Percentiles rank a stretch among this genome's conserved stretches.
These are phyloP conservation scores for Xylaria cubensis DNA, from an alignment of 495 filamentous ascomycete genomes.

Conservation along the genomic window DNA sequence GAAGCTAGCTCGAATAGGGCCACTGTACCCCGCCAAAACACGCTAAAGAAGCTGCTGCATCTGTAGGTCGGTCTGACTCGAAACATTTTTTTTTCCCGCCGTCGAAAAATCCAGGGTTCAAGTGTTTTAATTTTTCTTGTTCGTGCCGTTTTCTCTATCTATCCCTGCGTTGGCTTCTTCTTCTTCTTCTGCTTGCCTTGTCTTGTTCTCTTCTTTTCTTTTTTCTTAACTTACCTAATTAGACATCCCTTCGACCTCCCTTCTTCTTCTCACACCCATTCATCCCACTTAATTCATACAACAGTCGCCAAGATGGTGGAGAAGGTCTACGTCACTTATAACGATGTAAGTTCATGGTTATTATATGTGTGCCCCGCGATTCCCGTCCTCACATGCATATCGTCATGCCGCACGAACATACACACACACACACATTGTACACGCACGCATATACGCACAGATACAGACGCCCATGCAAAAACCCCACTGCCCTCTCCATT, in stretches of 20 bases:
- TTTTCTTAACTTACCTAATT: neutral
- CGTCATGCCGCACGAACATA: slow-evolving; percentile 35
- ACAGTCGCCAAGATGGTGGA: slow-evolving; percentile 67
- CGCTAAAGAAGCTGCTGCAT: slow-evolving; percentile 8
- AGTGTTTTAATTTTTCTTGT: neutral
- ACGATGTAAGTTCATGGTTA: slow-evolving; percentile 68
- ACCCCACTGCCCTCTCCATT: no score
- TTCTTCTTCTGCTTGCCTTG: neutral
- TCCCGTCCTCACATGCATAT: slow-evolving; percentile 18
- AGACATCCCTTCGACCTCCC: neutral
- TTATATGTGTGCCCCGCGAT: slow-evolving; percentile 16
- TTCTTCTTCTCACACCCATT: neutral
- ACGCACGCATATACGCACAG: neutral
- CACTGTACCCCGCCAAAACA: slow-evolving; percentile 11
- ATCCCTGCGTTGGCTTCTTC: no score
- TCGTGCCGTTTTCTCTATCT: neutral
- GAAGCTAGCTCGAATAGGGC: neutral
- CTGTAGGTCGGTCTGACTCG: slow-evolving; percentile 9
- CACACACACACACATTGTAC: neutral
- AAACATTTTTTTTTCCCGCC: slow-evolving; percentile 19
- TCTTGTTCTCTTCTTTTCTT: neutral
- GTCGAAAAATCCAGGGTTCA: slow-evolving; percentile 26
- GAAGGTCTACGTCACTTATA: slow-evolving; percentile 95
- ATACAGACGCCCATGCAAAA: neutral
- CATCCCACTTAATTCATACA: neutral